These are phyloP conservation scores for Inonotus obliquus DNA, from an alignment of 1,284 basidiomycete genomes.

Conservation along the genomic window DNA sequence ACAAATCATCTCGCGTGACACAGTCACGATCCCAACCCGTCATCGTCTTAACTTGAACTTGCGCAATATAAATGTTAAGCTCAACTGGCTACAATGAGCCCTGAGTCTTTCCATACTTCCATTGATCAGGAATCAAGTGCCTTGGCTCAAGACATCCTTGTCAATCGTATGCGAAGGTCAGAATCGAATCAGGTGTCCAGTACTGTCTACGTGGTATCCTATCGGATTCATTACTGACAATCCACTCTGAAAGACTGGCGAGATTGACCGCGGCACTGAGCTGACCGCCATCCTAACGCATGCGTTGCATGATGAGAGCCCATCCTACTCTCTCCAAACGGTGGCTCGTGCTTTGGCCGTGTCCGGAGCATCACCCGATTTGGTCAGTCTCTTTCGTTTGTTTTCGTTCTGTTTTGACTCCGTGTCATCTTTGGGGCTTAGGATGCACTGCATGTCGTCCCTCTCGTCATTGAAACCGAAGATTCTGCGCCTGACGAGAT, in stretches of 20 bases:
- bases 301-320: conserved; percentile 24
- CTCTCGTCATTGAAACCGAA: conserved; percentile 37
- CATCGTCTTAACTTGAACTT: too few relatives aligned
- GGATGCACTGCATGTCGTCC: conserved; percentile 50
- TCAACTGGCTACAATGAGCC: too few relatives aligned
- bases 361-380: conserved; percentile 18
- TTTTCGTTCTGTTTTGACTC: neutral
- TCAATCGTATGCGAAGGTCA: neutral
- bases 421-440: conserved; percentile 23
- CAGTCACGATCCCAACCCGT: too few relatives aligned
- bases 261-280: conserved; percentile 3
- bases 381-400: conserved; percentile 22
- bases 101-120: neutral
- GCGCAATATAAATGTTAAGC: too few relatives aligned
- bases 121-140: neutral
- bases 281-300: conserved; percentile 25
- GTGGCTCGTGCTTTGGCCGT: conserved; percentile 23
- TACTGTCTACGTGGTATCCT: neutral
- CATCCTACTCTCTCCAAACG: conserved; percentile 20
- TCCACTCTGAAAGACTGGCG: neutral
- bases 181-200: neutral
- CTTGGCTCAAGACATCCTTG: neutral
- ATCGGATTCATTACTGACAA: neutral
- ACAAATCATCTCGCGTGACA: too few relatives aligned
- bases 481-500: conserved; percentile 39